Base-by-base conservation (phyloP, 2,329 filamentous ascomycete species). In the Colletotrichum filicis region DNA sequence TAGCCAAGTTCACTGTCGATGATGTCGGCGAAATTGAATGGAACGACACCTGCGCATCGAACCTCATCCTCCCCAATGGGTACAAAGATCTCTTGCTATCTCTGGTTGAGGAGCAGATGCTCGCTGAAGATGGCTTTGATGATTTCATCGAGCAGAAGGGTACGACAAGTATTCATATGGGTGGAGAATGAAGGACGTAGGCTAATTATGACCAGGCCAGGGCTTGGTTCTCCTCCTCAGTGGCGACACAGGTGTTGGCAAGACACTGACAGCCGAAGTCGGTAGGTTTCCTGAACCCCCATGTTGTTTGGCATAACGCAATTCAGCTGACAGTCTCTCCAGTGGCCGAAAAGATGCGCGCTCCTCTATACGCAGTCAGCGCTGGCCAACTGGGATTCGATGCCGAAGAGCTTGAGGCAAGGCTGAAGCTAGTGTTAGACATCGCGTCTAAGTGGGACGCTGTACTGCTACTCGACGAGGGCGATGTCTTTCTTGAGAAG, bases 401-500 rank as follows among this genome's bases (percentile, higher is more conserved):
- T 7, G 37, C 37, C 37, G 37, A 42, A 42, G 37, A 42, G 37
- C 37, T 80, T 26, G 77, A 76, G 0, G 73, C 67, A 0, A 42
- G 68, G 1, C 74, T 75, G 1, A 53, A 64, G 3, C 56, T 24
- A 1, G 73, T 79, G 0, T 76, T 78, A 28, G 1, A 52, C 1
- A 74, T 79, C 0, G 52, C 63, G 0, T 57, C 14, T 5, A 76
- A 73, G 22, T 77, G 79, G 79, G 76, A 73, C 1, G 78, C 77
- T 14, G 76, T 81, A 4, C 66, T 81, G 2, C 73, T 81, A 0
- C 75, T 81, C 3, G 80, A 81, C 32, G 79, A 81, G 35, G 78
- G 78, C 0, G 79, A 81, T 19, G 68, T 77, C 4, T 77, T 75
- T 35, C 74, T 77, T 57, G 75, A 76, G 28, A 56, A 67, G 4